A percentile compares a stretch with the other conserved stretches of the same genome.
phyloP scores from a whole-genome alignment of 169 alveolate genomes.

The Plasmodium fragile region DNA sequence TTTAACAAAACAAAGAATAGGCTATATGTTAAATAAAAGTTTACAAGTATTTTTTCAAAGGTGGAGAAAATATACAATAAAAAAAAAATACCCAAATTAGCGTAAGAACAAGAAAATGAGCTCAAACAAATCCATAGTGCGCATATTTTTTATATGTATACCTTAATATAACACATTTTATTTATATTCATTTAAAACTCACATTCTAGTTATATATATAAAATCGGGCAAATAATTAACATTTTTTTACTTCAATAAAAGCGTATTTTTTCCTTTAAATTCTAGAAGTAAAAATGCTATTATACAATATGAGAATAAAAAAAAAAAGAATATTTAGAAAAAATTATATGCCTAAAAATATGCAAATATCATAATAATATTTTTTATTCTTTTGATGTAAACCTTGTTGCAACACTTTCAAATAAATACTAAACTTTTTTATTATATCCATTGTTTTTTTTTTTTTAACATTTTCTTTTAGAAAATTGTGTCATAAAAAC shows the following conservation, averaged over 20 bases:
- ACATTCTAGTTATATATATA: neutral
- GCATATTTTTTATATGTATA: neutral
- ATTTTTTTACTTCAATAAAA: neutral
- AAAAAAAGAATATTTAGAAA: neutral
- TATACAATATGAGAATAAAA: neutral
- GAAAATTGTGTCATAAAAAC: neutral
- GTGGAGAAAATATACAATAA: neutral
- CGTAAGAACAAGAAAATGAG: neutral
- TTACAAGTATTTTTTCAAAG: neutral
- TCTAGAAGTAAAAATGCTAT: neutral
- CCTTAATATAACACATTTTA: too few relatives aligned
- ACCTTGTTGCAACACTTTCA: neutral
- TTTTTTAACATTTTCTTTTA: neutral
- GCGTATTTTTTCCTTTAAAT: neutral
- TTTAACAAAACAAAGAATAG: neutral
- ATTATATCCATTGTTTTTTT: neutral
- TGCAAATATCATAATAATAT: neutral
- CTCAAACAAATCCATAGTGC: neutral
- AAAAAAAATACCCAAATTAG: neutral
- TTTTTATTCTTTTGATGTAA: neutral
- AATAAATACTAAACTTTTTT: neutral
- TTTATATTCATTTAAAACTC: neutral
- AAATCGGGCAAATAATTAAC: neutral
- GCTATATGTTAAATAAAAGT: neutral
- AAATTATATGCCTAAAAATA: neutral